Base-by-base conservation (phyloP, 2,329 filamentous ascomycete species). In the Beauveria sp. region DNA sequence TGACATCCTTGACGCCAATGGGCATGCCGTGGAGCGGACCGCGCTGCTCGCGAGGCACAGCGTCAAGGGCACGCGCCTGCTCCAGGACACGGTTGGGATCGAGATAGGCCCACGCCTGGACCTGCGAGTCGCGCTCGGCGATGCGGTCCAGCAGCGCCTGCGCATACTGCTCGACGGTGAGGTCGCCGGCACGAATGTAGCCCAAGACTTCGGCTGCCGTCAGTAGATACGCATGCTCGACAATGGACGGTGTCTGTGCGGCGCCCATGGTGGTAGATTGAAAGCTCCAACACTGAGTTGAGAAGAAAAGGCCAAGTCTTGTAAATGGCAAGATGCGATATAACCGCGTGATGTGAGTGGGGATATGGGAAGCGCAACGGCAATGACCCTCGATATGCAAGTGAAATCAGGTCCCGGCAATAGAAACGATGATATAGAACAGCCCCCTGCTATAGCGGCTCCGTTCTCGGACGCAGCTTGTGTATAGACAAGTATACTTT, bases 1-100 rank as follows among this genome's bases (percentile, higher is more conserved):
- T 82, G 3, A 86, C 75, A 73, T 87, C 84, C 67, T 86, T 86
- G 12, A 86, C 75, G 1, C 75, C 84, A n/a, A 87, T 71, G 0
- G 81, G 77, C 7, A 86, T 69, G 1, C 84, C 84, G 66, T 86
- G 83, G 0, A 87, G 70, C 0, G 80, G 81, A 0, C 84, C 83
- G 60, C 84, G 73, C 60, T 81, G 65, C 1, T 75, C 72, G 0
- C 64, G 49, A 0, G 82, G 79, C 2, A 85, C 64, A 26, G 71
- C 64, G 66, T 86, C 84, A 0, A 86, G 75, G 12, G 70, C 69
- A 49, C 70, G 73, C 0, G 84, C 84, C 61, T 81, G 77, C 18
- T 72, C 66, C 1, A 86, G 70, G 3, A 85, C 77, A n/a, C 74
- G 68, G 0, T 75, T 71, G 0, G 72, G 73, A 63, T 79, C 71